Conservation (phyloP, 768 basidiomycete species). For the Rhodotorula paludigena region DNA sequence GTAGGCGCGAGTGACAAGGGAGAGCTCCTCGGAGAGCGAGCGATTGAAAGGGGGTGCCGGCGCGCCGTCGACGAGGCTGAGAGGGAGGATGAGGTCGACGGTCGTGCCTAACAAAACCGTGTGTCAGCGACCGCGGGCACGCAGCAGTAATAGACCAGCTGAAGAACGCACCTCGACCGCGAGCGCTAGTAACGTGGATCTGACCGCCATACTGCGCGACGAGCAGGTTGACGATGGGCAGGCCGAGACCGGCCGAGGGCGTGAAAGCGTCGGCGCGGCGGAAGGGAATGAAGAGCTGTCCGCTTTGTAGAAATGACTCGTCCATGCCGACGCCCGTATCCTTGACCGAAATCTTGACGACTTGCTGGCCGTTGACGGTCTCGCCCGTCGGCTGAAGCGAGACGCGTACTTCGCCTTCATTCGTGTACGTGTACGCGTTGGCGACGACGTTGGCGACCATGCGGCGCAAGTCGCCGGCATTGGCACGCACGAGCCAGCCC, state of each 20-base stretch:
- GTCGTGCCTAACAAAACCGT: background rate
- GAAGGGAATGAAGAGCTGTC: constrained; percentile 12
- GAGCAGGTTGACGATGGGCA: background rate
- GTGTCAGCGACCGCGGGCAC: background rate
- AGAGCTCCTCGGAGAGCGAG: background rate
- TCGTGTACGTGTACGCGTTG: constrained; percentile 39
- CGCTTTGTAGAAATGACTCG: background rate
- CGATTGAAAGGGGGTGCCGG: background rate
- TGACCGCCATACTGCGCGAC: background rate
- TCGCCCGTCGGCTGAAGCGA: constrained; percentile 4
- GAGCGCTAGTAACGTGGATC: background rate
- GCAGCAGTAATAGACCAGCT: too few species aligned
- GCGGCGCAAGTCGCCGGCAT: background rate
- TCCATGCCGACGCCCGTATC: constrained; percentile 10
- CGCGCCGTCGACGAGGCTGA: background rate
- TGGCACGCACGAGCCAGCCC: constrained; percentile 5
- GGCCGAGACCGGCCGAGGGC: background rate
- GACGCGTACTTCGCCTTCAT: constrained; percentile 28
- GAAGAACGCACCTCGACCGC: background rate
- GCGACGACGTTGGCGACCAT: constrained; percentile 42
- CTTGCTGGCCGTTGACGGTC: background rate
- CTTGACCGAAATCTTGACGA: background rate
- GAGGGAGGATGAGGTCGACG: constrained; percentile 1
- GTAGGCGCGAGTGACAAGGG: background rate
- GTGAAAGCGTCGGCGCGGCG: background rate